Base-by-base conservation (phyloP, 2,329 filamentous ascomycete genomes). In the Colletotrichum sp. region DNA sequence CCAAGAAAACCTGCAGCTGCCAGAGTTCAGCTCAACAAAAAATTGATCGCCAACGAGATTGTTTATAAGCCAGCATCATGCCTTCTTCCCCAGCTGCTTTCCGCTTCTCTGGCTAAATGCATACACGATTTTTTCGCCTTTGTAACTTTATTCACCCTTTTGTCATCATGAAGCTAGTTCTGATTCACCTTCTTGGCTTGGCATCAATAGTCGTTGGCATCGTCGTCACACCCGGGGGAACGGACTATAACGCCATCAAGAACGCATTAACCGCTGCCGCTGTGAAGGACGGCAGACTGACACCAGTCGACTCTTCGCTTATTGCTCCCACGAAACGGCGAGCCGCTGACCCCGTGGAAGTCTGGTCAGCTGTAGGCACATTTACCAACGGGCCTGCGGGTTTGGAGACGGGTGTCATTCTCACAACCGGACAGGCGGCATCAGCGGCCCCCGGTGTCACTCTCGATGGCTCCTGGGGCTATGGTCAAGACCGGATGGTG, bases 161-260 rank as follows among this genome's bases (percentile, higher is more conserved):
- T 24, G 21, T 24, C 21, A 61, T 30, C 9, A 61, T 34, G 58
- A 34, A 21, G 5, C 18, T 8, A 7, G 1, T 2, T 4, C 30
- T n/a, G 1, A 7, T n/a, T 21, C 28, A 2, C 2, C 30, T 61
- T n/a, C 58, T 32, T 13, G 2, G 0, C 10, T 1, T 61, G 2
- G 4, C 26, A 28, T 34, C 6, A 3, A 8, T 1, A 0, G 28
- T 4, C 4, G 3, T 32, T n/a, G 58, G 28, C 10, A 61, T 61
- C 6, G 16, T 30, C 1, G 6, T 61, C 28, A 61, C 28, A 2
- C 28, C 58, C 5, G 28, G 58, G 1, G 18, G 28, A 21, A 34
- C 10, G 0, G 58, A 61, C 28, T 34, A 61, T 3, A 5, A 28
- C 1, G 28, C 10, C 6, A 61, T 34, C 58, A 24, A 61, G 2